These are phyloP conservation scores for Pythium monospermum DNA, from an alignment of 352 stramenopile species.

Conservation along the genomic window DNA sequence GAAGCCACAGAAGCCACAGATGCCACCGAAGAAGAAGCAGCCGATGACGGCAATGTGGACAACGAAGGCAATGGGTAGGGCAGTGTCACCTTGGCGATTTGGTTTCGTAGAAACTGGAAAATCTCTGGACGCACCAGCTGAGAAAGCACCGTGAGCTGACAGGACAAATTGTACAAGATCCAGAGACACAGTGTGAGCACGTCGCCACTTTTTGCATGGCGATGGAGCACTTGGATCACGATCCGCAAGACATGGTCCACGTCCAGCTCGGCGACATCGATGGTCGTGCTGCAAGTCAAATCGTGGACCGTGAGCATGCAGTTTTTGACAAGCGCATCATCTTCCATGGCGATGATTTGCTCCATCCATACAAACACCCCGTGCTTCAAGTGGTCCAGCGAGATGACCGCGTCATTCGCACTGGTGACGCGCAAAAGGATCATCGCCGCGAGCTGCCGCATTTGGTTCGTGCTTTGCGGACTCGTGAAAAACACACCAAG, in stretches of 20 bases:
- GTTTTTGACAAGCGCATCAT: conserved; percentile 66
- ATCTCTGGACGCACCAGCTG: conserved; percentile 51
- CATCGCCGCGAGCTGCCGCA: conserved; percentile 67
- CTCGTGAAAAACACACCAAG: conserved; percentile 50
- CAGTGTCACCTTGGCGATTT: conserved; percentile 24
- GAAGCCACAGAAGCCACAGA: too few relatives aligned
- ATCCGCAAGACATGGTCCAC: conserved; percentile 63
- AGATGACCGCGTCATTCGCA: conserved; percentile 64
- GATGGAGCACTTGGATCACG: conserved; percentile 52
- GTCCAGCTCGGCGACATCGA: conserved; percentile 51
- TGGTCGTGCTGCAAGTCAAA: conserved; percentile 49
- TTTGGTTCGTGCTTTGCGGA: conserved; percentile 35
- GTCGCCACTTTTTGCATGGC: conserved; percentile 39
- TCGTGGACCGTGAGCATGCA: conserved; percentile 75
- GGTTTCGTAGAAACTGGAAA: conserved; percentile 46
- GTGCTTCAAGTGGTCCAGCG: conserved; percentile 50
- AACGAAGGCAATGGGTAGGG: conserved; percentile 5
- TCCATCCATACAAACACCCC: conserved; percentile 76
- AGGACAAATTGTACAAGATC: conserved; percentile 76
- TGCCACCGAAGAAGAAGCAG: too few relatives aligned
- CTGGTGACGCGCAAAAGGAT: conserved; percentile 65
- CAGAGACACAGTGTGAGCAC: conserved; percentile 63
- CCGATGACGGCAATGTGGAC: neutral
- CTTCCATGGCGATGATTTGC: conserved; percentile 73
- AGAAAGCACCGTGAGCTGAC: conserved; percentile 36